These are phyloP conservation scores for Teratosphaeriaceae sp. DNA, from an alignment of 2,329 filamentous ascomycete genomes.

Conservation along the genomic window DNA sequence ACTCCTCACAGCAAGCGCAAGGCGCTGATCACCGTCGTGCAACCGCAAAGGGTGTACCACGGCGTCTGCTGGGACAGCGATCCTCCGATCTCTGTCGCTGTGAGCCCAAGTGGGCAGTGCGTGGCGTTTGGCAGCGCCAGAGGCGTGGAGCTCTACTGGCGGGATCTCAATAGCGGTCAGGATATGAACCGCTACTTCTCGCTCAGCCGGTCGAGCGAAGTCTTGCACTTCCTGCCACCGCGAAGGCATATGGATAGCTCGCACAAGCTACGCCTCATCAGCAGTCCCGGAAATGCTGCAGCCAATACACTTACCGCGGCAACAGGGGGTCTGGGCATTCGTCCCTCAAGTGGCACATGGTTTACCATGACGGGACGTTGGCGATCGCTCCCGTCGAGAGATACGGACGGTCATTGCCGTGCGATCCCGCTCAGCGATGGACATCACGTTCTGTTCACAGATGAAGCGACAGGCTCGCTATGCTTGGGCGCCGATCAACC, in stretches of 20 bases:
- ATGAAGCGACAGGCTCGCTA: not conserved
- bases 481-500: slow-evolving; percentile 2
- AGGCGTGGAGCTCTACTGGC: slow-evolving; percentile 8
- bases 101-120: slow-evolving; percentile 6
- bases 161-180: slow-evolving; percentile 2
- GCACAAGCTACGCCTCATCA: slow-evolving; percentile 6
- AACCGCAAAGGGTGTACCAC: not conserved
- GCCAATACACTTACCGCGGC: not conserved
- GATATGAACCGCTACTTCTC: slow-evolving; percentile 6
- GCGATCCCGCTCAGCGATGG: slow-evolving; percentile 4
- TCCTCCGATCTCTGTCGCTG: slow-evolving; percentile 5
- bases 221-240: slow-evolving; percentile 6
- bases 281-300: not conserved
- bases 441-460: slow-evolving; percentile 6
- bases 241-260: slow-evolving; percentile 1
- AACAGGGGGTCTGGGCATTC: not conserved
- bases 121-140: slow-evolving; percentile 4
- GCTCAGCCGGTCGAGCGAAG: slow-evolving; percentile 1
- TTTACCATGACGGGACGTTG: not conserved
- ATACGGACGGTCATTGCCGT: not conserved
- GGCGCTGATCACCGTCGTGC: not conserved
- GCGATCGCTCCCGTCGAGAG: not conserved
- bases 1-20: not conserved
- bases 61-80: slow-evolving; percentile 4
- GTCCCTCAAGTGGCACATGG: not conserved